Evolutionary conservation across 23 red algal genomes (phyloP), one percentile per base, ranked within the genome.

Genomic region (Gracilaria vermiculophylla): DNA sequence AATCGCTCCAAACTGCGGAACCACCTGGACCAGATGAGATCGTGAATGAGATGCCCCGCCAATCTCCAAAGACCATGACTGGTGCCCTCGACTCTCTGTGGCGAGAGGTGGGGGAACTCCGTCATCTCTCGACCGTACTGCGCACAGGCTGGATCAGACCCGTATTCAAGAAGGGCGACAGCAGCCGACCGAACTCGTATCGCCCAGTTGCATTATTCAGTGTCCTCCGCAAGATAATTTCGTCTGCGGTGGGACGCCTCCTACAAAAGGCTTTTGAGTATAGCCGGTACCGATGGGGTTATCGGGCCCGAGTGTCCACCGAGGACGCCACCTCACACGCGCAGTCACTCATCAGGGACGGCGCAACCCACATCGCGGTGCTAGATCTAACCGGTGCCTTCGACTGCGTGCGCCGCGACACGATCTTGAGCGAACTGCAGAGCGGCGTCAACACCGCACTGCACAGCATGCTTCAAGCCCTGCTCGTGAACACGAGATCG

Each of bases 11-110:
- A 52, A 19, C n/a, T 16, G 11, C 53, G 43, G 8, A 86, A 45
- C 34, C 82, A 36, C 82, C 62, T 0, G 82, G 82, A 15, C 82
- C 82, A 25, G 82, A 86, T 28, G 3, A 39, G 61, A 47, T 75
- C 0, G 0, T 5, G 8, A 20, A 50, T 13, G 64, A 86, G 23
- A 76, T 86, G 66, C 14, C 75, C 2, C 5, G 66, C 13, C 62
- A 75, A 13, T 16, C 29, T 24, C 62, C 65, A 0, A 5, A 24
- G 0, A 12, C 25, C 3, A 75, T 74, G 14, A 47, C 82, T 2
- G 8, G 33, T 28, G 45, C 82, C 19, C 31, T 72, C 37, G 69
- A 36, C 2, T 25, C 24, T 6, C 3, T 56, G 15, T 73, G 62
- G 82, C 11, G 13, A 1, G n/a, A 1, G 15, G 82, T 41, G 36